phyloP scores from a whole-genome alignment of 768 basidiomycete species.

The Mycena epipterygia region DNA sequence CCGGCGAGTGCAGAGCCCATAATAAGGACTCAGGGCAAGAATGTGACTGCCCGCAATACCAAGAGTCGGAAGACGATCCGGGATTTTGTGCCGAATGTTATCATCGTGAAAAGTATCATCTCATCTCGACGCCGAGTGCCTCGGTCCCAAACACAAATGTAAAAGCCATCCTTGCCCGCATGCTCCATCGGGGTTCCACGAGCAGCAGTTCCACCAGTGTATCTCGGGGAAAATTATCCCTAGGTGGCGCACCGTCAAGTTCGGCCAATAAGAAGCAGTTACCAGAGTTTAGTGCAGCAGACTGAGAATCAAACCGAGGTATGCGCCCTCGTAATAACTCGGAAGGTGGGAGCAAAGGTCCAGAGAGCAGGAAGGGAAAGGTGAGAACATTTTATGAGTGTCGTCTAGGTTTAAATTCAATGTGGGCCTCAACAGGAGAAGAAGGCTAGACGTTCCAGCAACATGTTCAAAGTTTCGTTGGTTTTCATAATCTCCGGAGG shows the following conservation, averaged over 20 bases:
- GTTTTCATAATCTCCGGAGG: background rate
- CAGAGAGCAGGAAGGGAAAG: background rate
- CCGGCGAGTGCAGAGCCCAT: conserved; percentile 13
- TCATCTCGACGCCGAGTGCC: background rate
- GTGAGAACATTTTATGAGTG: too few relatives aligned
- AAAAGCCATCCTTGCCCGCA: background rate
- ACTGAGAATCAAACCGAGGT: background rate
- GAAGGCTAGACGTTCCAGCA: background rate
- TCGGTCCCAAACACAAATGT: background rate
- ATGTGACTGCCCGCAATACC: background rate
- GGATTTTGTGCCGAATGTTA: background rate
- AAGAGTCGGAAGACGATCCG: background rate
- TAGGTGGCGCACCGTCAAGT: too few relatives aligned
- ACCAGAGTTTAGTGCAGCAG: background rate
- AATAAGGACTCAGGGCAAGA: background rate
- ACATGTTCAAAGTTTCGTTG: background rate
- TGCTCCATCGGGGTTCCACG: background rate
- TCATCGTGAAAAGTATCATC: background rate
- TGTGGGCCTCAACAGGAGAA: too few relatives aligned
- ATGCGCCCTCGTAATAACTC: too few relatives aligned
- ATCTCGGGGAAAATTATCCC: too few relatives aligned
- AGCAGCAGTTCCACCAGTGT: background rate
- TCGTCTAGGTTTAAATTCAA: too few relatives aligned
- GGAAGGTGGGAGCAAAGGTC: too few relatives aligned
- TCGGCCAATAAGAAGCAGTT: too few relatives aligned